Percentiles rank a stretch among this genome's conserved stretches.
Evolutionary conservation across 257 asterid genomes (phyloP).

Genomic region (Nicotiana paniculata): DNA sequence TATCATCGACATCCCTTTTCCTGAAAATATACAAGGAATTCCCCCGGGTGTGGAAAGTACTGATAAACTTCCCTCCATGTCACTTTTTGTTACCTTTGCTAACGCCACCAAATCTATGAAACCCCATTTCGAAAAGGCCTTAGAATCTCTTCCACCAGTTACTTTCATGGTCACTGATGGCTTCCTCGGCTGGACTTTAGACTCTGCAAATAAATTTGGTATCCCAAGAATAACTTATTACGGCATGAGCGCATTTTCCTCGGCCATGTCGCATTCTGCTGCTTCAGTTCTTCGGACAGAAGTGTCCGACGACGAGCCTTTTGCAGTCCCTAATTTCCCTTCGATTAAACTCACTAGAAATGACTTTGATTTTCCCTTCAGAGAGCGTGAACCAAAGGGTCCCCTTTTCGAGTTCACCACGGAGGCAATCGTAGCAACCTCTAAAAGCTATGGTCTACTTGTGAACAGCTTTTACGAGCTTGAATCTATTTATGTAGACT

Average conservation of each 20-base stretch:
- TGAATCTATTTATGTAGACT: slow-evolving; percentile 28
- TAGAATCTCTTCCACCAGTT: slow-evolving; percentile 15
- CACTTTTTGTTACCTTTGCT: slow-evolving; percentile 39
- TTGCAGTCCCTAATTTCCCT: slow-evolving; percentile 33
- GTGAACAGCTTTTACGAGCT: slow-evolving; percentile 55
- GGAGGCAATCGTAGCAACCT: background rate
- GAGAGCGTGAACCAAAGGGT: slow-evolving; percentile 25
- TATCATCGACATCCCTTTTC: slow-evolving; percentile 51
- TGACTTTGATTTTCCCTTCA: slow-evolving; percentile 34
- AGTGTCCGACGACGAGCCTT: slow-evolving; percentile 30
- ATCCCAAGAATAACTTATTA: slow-evolving; percentile 42
- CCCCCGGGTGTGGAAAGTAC: slow-evolving; percentile 53
- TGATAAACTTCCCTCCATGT: slow-evolving; percentile 54
- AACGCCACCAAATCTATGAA: slow-evolving; percentile 33
- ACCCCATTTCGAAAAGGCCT: slow-evolving; percentile 41
- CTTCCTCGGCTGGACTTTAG: slow-evolving; percentile 59
- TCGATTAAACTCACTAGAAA: slow-evolving; percentile 47
- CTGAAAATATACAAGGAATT: slow-evolving; percentile 33
- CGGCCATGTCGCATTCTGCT: background rate
- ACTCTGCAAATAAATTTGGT: slow-evolving; percentile 35
- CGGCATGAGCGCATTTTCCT: slow-evolving; percentile 40
- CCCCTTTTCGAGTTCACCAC: slow-evolving; percentile 25
- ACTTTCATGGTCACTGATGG: slow-evolving; percentile 55
- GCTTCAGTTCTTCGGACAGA: background rate
- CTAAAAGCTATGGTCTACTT: slow-evolving; percentile 41